Evolutionary conservation across 83 land plant species (phyloP), one percentile per base, ranked within the genome.

Genomic region (Picea mariana): DNA sequence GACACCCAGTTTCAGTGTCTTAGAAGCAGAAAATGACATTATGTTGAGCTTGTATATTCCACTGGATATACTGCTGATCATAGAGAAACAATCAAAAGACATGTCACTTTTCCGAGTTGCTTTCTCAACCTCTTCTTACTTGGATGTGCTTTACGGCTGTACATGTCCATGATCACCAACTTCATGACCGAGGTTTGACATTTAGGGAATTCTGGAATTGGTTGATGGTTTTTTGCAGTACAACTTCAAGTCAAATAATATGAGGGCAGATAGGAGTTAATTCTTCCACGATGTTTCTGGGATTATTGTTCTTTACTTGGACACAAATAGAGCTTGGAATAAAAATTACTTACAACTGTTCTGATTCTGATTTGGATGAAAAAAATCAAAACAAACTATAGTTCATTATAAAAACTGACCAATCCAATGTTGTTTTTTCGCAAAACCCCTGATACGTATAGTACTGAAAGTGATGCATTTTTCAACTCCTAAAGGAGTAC

Each of bases 131-230:
- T 77, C 38, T 49, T 77, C 27, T 55, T 52, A 15, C 79, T 58
- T 77, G 60, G 62, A 77, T 47, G 79, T 77, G 79, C 40, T 38
- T 38, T 38, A 38, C 0, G 40, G 40, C 5, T 38, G 40, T 38
- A 38, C 62, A 52, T 77, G 79, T 52, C 44, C 62, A 77, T 77
- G 42, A 71, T 42, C 21, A 42, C 75, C 75, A 71, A 71, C 75
- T 71, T 71, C 75, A 71, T 71, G 75, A 47, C 55, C 4, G 75
- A 71, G 75, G 75, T 71, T 71, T 71, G 75, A 42, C 52, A 47
- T 71, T 40, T 71, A 71, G 24, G 75, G 75, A 4, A 3, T 71
- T 23, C 49, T 71, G 75, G 49, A 42, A 71, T 13, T 11, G 16
- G 76, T 6, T 40, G 52, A 49, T 72, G 76, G 76, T 72, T 44